Percentiles rank a stretch among this genome's conserved stretches.
Conservation (phyloP, 2,329 filamentous ascomycete species). For the Aquanectria penicillioides region DNA sequence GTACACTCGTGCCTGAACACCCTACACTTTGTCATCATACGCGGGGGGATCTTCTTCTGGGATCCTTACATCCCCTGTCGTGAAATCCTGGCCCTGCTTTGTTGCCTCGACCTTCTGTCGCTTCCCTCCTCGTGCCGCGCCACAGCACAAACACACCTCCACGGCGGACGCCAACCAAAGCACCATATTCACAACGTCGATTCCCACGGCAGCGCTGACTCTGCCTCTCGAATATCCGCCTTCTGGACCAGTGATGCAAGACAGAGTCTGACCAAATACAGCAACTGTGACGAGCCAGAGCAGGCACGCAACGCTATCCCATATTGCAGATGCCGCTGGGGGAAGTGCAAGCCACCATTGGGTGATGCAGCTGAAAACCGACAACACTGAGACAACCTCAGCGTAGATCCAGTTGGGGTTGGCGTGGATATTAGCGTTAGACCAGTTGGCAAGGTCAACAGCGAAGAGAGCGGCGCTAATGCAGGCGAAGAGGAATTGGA, state of each 20-base stretch:
- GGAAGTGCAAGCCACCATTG: slow-evolving; percentile 26
- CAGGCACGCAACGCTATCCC: slow-evolving; percentile 18
- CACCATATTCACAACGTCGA: slow-evolving; percentile 21
- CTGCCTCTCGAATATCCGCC: not conserved
- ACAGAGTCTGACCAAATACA: slow-evolving; percentile 17
- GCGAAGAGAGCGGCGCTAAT: slow-evolving; percentile 27
- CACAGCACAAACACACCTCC: slow-evolving; percentile 24
- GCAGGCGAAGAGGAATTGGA: slow-evolving; percentile 22
- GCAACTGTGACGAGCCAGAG: slow-evolving; percentile 27
- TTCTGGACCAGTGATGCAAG: not conserved
- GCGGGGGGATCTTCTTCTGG: slow-evolving; percentile 13
- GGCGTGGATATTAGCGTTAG: slow-evolving; percentile 14
- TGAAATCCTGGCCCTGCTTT: not conserved
- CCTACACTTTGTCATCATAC: slow-evolving; percentile 4
- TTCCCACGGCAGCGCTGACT: slow-evolving; percentile 6
- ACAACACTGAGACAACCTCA: slow-evolving; percentile 14
- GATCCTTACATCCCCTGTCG: not conserved
- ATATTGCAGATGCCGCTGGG: not conserved
- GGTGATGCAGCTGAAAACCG: slow-evolving; percentile 13
- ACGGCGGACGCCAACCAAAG: slow-evolving; percentile 21
- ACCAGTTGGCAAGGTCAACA: slow-evolving; percentile 23
- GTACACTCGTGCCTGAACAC: not conserved
- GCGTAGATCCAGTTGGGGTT: slow-evolving; percentile 28
- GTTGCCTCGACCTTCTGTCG: not conserved
- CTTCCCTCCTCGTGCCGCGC: not conserved